Base-by-base conservation (phyloP, 441 rosid species). In the Erodium trifolium region DNA sequence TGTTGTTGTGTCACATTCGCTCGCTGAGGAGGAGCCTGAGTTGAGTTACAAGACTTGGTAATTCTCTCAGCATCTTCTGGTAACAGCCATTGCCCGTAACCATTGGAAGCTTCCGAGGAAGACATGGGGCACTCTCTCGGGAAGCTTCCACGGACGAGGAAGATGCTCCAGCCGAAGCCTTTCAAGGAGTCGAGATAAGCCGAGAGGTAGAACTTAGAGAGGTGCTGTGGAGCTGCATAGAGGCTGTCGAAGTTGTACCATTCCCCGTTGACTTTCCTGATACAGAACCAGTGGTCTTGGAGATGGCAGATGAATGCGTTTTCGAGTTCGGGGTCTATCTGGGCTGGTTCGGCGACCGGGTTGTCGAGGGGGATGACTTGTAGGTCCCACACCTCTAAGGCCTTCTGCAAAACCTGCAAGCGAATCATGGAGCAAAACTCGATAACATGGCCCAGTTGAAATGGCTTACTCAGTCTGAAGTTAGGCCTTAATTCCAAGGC, bases 221-320 rank as follows among this genome's bases (percentile, higher is more conserved):
- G 84, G 75, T 91, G 91, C 76, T 84, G 84, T 0, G 97, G 97
- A 0, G 97, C 97, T 11, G 96, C 87, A 18, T 81, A 85, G 18
- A 91, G 94, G 74, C 98, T 93, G 78, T 93, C 94, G 19, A 93
- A 93, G 77, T 93, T 93, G 34, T 93, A 91, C 97, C 98, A 91
- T 66, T 93, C 98, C 7, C 88, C 87, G n/a, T 85, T 88, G 68
- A 87, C 97, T 79, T 91, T 88, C 80, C 97, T 83, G 70, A 88
- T 91, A 77, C 93, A 91, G 75, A 91, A 91, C 97, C 97, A 89
- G 72, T 93, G 97, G 77, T 93, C 91, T 73, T 88, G 95, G 83
- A 93, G 78, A 76, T 91, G 98, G 73, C 97, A 93, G 69, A 93
- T 87, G 66, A 93, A 93, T 16, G 96, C 97, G 14, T 82, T 88